Base-by-base conservation (phyloP, 805 yeast species). In the Naumovozyma baii region DNA sequence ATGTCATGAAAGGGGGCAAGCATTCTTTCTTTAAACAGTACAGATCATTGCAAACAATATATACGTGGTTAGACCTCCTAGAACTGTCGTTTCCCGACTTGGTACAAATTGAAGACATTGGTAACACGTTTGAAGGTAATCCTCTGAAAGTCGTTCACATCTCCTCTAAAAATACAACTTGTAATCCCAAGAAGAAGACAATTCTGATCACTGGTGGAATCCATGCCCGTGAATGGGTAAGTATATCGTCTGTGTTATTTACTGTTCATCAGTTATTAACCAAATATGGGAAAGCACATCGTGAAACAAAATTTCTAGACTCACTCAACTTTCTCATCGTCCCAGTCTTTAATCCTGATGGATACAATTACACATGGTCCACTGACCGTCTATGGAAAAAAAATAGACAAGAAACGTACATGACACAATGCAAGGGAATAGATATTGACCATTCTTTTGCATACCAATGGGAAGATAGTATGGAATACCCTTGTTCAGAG, bases 141-240 rank as follows among this genome's bases (percentile, higher is more conserved):
- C 76, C 75, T 19, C 70, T 80, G 53, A 76, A 74, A 38, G 84
- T 83, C 0, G 62, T 85, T 17, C 82, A 82, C 49, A 56, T 86
- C 19, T 67, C 79, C 2, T 68, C 78, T 1, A 68, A 69, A 35
- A 66, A 65, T 35, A 66, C 61, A 4, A 55, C 52, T 12, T 43
- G 42, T 32, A 55, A 61, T 39, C 64, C 68, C 8, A 66, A 73
- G 34, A 72, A 71, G 57, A 74, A 71, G 46, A 82, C 90, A 1
- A 71, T 86, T 38, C 80, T 85, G 3, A 69, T 87, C 5, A 77
- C 90, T 1, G 88, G 88, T 30, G 95, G 95, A 2, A 70, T 82
- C 2, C 95, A 87, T 62, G 92, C 95, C 0, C 69, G 96, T 38
- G 96, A 87, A 58, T 87, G 96, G 96, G 70, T 85, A 19, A 73